These are phyloP conservation scores for Dryadomyces quercivorus DNA, from an alignment of 2,329 filamentous ascomycete species.

Conservation along the genomic window DNA sequence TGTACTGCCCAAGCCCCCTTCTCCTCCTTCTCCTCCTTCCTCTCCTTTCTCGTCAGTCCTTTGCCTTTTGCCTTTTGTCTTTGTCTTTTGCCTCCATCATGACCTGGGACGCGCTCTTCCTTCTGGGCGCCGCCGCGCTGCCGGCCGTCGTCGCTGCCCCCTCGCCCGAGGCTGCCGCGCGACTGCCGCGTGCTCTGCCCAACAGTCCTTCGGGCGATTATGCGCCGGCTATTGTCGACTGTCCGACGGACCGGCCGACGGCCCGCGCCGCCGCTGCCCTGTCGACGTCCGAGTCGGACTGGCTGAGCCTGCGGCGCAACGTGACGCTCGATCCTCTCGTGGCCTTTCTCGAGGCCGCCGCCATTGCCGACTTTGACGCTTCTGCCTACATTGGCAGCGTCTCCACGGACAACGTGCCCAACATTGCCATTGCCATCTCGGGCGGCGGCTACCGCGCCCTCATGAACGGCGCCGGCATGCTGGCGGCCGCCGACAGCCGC, in stretches of 20 bases:
- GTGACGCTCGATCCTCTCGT: constrained; percentile 66
- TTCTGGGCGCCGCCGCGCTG: neutral
- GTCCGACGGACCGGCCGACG: constrained; percentile 55
- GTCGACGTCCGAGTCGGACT: constrained; percentile 58
- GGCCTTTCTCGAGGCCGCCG: constrained; percentile 57
- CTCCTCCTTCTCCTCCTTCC: neutral
- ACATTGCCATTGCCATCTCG: constrained; percentile 64
- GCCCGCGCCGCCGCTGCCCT: constrained; percentile 52
- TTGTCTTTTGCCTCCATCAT: too few relatives aligned
- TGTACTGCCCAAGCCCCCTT: neutral
- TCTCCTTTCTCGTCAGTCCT: neutral
- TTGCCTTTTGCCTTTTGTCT: too few relatives aligned
- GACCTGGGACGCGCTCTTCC: neutral
- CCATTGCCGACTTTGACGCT: constrained; percentile 71
- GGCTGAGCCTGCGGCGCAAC: constrained; percentile 59
- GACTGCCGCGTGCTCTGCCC: constrained; percentile 19
- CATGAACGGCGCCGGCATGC: constrained; percentile 67
- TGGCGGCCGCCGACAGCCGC: constrained; percentile 68
- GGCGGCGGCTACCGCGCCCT: constrained; percentile 83
- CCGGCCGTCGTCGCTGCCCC: too few relatives aligned
- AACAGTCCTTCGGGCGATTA: constrained; percentile 48
- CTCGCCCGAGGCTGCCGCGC: neutral
- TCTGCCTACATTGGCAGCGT: constrained; percentile 51
- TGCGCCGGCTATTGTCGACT: constrained; percentile 53
- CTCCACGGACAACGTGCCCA: constrained; percentile 25